Evolutionary conservation across 164 flowering plant genomes (phyloP), one percentile per base, ranked within the genome.

Genomic region (Vitis riparia): DNA sequence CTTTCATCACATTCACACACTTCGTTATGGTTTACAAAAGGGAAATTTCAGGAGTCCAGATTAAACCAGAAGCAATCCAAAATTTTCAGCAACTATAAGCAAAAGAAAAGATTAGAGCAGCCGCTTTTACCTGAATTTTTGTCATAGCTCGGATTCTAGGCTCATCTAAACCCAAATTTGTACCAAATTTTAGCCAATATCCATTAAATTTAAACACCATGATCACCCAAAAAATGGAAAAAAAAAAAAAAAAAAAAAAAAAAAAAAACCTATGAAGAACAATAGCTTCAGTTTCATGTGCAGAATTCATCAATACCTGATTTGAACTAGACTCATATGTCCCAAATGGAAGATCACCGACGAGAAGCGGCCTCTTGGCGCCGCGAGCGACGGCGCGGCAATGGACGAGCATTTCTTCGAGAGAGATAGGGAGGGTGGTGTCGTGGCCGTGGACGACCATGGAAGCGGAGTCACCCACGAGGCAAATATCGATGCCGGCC

Each of bases 391-490:
- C 99, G 10, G 98, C 89, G n/a, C 97, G 85, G 65, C 99, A 95
- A 60, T 95, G 99, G 27, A 91, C 92, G n/a, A 95, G 88, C 96
- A 95, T 95, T 82, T 95, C 96, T 1, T 90, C 94, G 5, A 93
- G 65, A 5, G 91, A 68, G 68, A 95, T 89, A 0, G 98, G 99
- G 53, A 95, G 81, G 7, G 98, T 91, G 70, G 99, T 93, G 77
- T 95, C 98, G 64, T 95, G 87, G 48, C 98, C 99, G 68, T 95
- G 99, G 27, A 95, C 98, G 17, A 95, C 99, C 99, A 95, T 92
- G 64, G 98, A 66, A 16, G 98, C 97, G 0, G 99, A 95, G 68
- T 95, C 99, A 0, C 99, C 98, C 29, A 95, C 97, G 15, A 95
- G 77, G 70, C 96, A 90, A 9, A 95, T 61, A 67, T 95, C 98